Evolutionary conservation across 257 asterid species (phyloP).

Genomic region (Anisodus acutangulus): DNA sequence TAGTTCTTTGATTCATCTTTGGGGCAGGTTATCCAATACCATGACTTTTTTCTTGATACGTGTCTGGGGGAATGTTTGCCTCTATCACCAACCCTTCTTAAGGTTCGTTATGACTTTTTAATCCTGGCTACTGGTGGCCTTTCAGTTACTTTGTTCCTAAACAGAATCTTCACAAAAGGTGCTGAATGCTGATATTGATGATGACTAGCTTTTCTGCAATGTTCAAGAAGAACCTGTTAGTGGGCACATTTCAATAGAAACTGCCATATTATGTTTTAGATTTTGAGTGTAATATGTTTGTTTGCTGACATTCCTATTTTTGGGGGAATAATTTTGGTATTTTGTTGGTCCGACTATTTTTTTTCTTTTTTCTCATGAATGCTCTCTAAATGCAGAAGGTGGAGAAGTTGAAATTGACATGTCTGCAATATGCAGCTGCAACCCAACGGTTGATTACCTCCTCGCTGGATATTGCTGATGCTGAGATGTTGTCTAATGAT

Average conservation of each 20-base stretch:
- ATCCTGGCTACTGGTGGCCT: constrained; percentile 18
- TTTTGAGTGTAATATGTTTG: background rate
- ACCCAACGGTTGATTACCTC: constrained; percentile 78
- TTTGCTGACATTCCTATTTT: background rate
- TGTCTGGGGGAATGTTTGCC: constrained; percentile 94
- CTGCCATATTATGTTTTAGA: background rate
- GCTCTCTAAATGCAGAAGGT: constrained; percentile 66
- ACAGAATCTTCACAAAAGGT: background rate
- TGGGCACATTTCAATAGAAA: background rate
- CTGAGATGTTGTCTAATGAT: constrained; percentile 36
- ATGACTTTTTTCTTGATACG: constrained; percentile 88
- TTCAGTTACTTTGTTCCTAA: background rate
- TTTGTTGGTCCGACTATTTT: background rate
- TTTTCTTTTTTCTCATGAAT: constrained; percentile 31
- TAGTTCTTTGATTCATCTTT: background rate
- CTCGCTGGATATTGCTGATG: constrained; percentile 53
- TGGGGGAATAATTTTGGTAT: constrained; percentile 3
- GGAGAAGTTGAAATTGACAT: constrained; percentile 82
- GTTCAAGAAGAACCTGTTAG: constrained; percentile 20
- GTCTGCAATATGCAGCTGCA: constrained; percentile 95
- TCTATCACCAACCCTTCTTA: constrained; percentile 86
- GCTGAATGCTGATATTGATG: background rate
- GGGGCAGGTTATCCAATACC: constrained; percentile 87
- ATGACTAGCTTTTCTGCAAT: constrained; percentile 10
- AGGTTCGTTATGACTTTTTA: constrained; percentile 60